Base-by-base conservation (phyloP, 2,329 filamentous ascomycete genomes). In the Ophiostoma triangulosporum region DNA sequence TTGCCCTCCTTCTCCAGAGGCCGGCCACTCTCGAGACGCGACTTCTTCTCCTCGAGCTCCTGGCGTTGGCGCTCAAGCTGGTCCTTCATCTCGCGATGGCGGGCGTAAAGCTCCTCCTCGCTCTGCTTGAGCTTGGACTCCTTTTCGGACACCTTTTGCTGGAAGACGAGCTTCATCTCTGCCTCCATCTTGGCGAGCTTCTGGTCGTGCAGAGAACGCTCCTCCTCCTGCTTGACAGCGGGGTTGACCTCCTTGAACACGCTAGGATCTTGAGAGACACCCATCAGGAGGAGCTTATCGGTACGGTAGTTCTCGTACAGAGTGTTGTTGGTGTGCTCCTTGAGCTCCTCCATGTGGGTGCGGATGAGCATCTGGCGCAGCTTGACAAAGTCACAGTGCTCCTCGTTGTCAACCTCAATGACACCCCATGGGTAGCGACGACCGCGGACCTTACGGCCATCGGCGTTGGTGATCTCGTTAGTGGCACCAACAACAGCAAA, bases 111-210 rank as follows among this genome's bases (percentile, higher is more conserved):
- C 77, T 98, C 93, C 70, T 98, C 93, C 72, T 98, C 93, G 77
- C 89, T 95, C 75, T 97, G 93, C 76, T 95, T 95, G 69, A 98
- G 77, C 75, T 98, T 98, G 81, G 88, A 95, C 75, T 98, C 93
- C 78, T 98, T 98, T 73, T 98, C 93, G 61, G 88, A 83, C 31
- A 98, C 93, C 85, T 98, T 98, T 70, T 98, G 93, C 71, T 97
- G 93, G 88, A 98, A 98, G 62, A 98, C 93, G 88, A 96, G 95
- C 88, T 98, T 98, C 93, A 98, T 98, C 73, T 98, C 93, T 66
- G 89, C 83, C 73, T 98, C 93, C 93, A 98, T 98, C 88, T 98
- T 98, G 71, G 91, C 88, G 63, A 98, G 88, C 79, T 98, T 98
- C 79, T 96, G 90, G 75, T 98, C 93, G 79, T 98, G 93, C 62